Evolutionary conservation across 2,329 filamentous ascomycete genomes (phyloP).

Genomic region (Arachnopeziza araneosa): DNA sequence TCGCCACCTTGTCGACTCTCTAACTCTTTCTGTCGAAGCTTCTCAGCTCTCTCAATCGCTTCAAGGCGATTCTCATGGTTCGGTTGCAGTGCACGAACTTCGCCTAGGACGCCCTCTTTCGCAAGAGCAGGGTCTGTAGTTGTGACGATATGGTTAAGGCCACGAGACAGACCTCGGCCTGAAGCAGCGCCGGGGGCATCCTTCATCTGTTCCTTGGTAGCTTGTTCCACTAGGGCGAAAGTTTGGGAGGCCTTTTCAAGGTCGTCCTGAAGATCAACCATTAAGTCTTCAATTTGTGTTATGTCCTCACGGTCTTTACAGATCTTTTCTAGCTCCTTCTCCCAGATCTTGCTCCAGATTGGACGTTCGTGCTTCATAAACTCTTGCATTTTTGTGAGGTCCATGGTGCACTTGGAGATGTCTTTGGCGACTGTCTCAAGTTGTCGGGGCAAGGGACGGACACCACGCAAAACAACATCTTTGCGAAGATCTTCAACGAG

Average conservation of each 20-base stretch:
- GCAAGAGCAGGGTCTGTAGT: constrained; percentile 67
- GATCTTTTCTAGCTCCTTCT: constrained; percentile 92
- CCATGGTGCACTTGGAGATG: constrained; percentile 71
- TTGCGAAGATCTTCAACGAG: constrained; percentile 94
- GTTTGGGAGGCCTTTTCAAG: constrained; percentile 91
- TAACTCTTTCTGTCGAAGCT: constrained; percentile 81
- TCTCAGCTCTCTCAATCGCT: constrained; percentile 95
- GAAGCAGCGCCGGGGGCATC: constrained; percentile 50
- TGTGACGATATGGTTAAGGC: constrained; percentile 44
- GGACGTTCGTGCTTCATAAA: constrained; percentile 90
- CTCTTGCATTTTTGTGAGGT: constrained; percentile 91
- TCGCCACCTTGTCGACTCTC: constrained; percentile 63
- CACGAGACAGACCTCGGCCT: constrained; percentile 51
- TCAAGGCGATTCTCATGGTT: constrained; percentile 92
- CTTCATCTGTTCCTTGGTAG: constrained; percentile 96
- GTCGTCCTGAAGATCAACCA: constrained; percentile 88
- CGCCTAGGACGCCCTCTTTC: constrained; percentile 86
- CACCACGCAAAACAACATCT: constrained; percentile 88
- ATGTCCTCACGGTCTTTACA: constrained; percentile 94
- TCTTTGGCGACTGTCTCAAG: constrained; percentile 87
- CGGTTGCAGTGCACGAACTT: constrained; percentile 86
- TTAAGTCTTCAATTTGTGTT: constrained; percentile 92
- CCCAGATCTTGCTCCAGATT: constrained; percentile 98
- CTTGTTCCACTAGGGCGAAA: constrained; percentile 91
- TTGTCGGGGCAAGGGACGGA: constrained; percentile 84